Evolutionary conservation across 257 asterid genomes (phyloP).

Genomic region (Cordia subcordata): DNA sequence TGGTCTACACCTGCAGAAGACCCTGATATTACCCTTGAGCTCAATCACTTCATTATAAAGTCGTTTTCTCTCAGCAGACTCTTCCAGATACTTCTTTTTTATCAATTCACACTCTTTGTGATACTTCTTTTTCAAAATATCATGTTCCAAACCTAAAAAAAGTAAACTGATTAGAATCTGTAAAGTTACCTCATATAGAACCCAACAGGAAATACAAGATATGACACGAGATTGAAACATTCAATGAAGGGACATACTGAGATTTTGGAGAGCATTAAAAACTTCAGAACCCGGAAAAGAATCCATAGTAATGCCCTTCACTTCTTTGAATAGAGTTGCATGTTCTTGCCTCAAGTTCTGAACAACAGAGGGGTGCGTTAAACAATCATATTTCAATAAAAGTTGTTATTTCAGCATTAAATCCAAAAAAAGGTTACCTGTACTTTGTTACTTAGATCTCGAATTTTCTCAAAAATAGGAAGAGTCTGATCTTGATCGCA

Average conservation of each 20-base stretch:
- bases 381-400: background rate
- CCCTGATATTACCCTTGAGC: conserved; percentile 92
- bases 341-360: conserved; percentile 46
- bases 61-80: conserved; percentile 63
- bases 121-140: conserved; percentile 47
- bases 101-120: conserved; percentile 49
- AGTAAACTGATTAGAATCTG: conserved; percentile 1
- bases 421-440: conserved; percentile 35
- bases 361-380: background rate
- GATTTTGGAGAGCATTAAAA: conserved; percentile 48
- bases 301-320: conserved; percentile 53
- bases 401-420: background rate
- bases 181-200: conserved; percentile 2
- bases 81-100: conserved; percentile 69
- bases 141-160: conserved; percentile 57
- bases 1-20: conserved; percentile 97
- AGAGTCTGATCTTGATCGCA: conserved; percentile 40
- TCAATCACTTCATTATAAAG: conserved; percentile 91
- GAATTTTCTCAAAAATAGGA: conserved; percentile 52
- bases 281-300: conserved; percentile 56
- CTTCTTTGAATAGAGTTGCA: conserved; percentile 43
- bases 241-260: conserved; percentile 40
- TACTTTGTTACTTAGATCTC: conserved; percentile 47
- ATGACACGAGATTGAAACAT: background rate
- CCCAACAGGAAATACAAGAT: background rate